Evolutionary conservation across 148 eudicot genomes (phyloP).

Genomic region (Vaccinium vitisidaea): DNA sequence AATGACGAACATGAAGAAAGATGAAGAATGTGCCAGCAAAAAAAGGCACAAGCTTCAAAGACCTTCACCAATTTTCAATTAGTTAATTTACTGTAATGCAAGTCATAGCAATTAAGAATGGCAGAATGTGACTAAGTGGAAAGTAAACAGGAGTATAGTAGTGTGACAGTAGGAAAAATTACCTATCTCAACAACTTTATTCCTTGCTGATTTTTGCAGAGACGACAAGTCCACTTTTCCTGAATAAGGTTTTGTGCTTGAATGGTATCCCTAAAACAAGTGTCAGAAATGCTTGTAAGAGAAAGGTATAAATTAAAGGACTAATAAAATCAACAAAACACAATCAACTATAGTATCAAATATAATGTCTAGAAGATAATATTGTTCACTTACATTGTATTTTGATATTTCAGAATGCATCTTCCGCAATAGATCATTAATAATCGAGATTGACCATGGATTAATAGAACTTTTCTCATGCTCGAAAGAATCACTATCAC

Average conservation of each 20-base stretch:
- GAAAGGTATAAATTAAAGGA: background rate
- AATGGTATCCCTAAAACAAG: slow-evolving; percentile 71
- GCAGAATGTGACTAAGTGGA: background rate
- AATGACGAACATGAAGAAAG: background rate
- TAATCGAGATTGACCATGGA: slow-evolving; percentile 70
- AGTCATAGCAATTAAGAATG: background rate
- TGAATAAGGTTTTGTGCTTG: slow-evolving; percentile 55
- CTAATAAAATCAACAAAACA: background rate
- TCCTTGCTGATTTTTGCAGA: slow-evolving; percentile 60
- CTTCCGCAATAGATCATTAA: slow-evolving; percentile 48
- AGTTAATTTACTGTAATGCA: background rate
- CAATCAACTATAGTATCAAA: background rate
- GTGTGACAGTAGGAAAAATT: slow-evolving; percentile 2
- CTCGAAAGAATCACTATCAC: slow-evolving; percentile 23
- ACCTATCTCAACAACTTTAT: slow-evolving; percentile 83
- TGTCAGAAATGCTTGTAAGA: slow-evolving; percentile 9
- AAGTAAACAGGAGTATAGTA: background rate
- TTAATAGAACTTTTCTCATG: slow-evolving; percentile 35
- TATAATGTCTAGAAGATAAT: background rate
- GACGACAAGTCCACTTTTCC: slow-evolving; percentile 62
- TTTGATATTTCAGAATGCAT: slow-evolving; percentile 53
- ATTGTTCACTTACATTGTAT: slow-evolving; percentile 50
- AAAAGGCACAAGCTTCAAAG: background rate
- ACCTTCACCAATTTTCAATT: background rate
- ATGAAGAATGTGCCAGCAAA: background rate